Evolutionary conservation across 495 filamentous ascomycete genomes (phyloP).

Genomic region (Penicillium argentinense): DNA sequence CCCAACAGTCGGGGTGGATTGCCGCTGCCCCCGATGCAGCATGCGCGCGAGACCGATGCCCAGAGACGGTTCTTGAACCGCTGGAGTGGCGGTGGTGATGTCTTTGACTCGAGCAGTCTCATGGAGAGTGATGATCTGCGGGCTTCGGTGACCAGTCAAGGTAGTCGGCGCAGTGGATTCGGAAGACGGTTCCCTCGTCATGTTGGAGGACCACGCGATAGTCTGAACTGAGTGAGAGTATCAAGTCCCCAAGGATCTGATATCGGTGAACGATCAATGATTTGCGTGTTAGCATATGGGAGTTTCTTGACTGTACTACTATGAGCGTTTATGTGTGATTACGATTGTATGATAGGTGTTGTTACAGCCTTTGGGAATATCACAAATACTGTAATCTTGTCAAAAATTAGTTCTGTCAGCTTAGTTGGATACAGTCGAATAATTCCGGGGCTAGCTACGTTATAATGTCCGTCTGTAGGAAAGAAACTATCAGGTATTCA

Average conservation of each 20-base stretch:
- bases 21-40: constrained; percentile 28
- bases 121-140: constrained; percentile 44
- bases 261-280: no score
- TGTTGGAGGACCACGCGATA: constrained; percentile 42
- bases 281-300: background rate
- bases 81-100: constrained; percentile 48
- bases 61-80: constrained; percentile 46
- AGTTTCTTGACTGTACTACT: background rate
- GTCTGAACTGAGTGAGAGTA: constrained; percentile 29
- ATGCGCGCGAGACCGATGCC: constrained; percentile 38
- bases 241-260: no score
- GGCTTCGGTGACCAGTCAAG: constrained; percentile 42
- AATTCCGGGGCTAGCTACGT: no score
- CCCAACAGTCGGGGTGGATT: constrained; percentile 35
- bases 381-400: no score
- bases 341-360: background rate
- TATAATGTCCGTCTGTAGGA: no score
- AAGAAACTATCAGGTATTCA: no score
- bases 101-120: constrained; percentile 42
- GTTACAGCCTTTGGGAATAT: no score
- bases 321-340: background rate
- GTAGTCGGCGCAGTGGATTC: constrained; percentile 38
- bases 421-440: no score
- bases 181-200: constrained; percentile 36
- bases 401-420: no score